Conservation (phyloP, 805 yeast species). For the Starmerella bombicola region DNA sequence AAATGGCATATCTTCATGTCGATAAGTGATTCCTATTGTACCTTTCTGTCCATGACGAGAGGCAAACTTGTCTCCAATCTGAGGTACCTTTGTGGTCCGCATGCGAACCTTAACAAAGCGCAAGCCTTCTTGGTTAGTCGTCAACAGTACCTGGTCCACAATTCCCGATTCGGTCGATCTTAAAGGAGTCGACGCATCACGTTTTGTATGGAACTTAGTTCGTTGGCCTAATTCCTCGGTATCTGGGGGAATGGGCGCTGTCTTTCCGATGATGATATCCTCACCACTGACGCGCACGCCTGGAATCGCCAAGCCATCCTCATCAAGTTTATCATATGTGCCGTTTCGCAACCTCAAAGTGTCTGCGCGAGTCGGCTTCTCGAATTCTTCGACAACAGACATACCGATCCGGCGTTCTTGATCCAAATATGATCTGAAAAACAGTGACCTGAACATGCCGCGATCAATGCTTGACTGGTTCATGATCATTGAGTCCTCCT, state of each 20-base stretch:
- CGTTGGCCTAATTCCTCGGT: slow-evolving; percentile 98
- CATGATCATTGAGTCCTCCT: slow-evolving; percentile 99
- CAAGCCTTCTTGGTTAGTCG: slow-evolving; percentile 97
- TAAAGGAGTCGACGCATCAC: slow-evolving; percentile 96
- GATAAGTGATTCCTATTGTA: slow-evolving; percentile 96
- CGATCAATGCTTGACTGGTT: slow-evolving; percentile 95
- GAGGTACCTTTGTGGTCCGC: slow-evolving; percentile 98
- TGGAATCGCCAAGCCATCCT: slow-evolving; percentile 95
- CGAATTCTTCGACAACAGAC: slow-evolving; percentile 95
- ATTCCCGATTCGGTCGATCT: slow-evolving; percentile 96
- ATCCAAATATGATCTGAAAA: slow-evolving; percentile 96
- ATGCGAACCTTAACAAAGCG: slow-evolving; percentile 95
- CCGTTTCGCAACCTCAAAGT: slow-evolving; percentile 95
- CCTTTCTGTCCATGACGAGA: slow-evolving; percentile 99
- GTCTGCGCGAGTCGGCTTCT: slow-evolving; percentile 88
- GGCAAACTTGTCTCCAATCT: slow-evolving; percentile 98
- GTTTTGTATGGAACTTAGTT: slow-evolving; percentile 93
- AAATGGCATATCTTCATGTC: slow-evolving; percentile 99
- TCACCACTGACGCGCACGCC: slow-evolving; percentile 99
- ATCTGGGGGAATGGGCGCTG: slow-evolving; percentile 98
- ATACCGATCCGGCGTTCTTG: slow-evolving; percentile 97
- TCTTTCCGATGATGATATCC: slow-evolving; percentile 95
- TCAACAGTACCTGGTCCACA: slow-evolving; percentile 91
- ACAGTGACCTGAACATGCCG: slow-evolving; percentile 88
- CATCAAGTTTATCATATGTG: slow-evolving; percentile 94